Evolutionary conservation across 345 rosid species (phyloP).

Genomic region (Reutealis trisperma): DNA sequence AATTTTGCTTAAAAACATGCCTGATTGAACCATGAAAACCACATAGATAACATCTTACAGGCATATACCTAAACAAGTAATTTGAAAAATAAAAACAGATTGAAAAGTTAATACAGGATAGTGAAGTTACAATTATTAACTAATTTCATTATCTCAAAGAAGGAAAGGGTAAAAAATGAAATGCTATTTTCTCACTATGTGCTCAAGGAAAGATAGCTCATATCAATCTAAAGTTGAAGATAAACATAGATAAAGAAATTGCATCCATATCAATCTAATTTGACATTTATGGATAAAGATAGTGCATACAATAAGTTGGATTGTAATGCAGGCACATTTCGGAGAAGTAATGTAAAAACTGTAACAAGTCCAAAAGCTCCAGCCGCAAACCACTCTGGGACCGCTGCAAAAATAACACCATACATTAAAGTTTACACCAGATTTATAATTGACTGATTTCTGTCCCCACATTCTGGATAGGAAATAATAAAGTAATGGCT

Average conservation of each 20-base stretch:
- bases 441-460: constrained; percentile 2
- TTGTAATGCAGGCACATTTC: constrained; percentile 87
- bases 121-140: neutral
- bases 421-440: constrained; percentile 2
- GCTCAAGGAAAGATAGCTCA: neutral
- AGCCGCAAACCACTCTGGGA: constrained; percentile 98
- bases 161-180: neutral
- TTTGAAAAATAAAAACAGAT: neutral
- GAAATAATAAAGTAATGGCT: neutral
- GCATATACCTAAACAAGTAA: neutral
- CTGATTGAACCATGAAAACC: neutral
- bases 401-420: constrained; percentile 53
- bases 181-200: neutral
- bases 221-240: neutral
- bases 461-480: neutral
- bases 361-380: constrained; percentile 88
- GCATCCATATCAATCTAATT: constrained; percentile 41
- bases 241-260: constrained; percentile 10
- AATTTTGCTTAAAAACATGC: neutral
- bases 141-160: constrained; percentile 15
- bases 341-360: constrained; percentile 75
- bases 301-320: constrained; percentile 72
- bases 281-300: constrained; percentile 2
- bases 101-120: neutral
- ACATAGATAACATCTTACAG: neutral